Conservation (phyloP, 768 basidiomycete species). For the Suillus brevipes region DNA sequence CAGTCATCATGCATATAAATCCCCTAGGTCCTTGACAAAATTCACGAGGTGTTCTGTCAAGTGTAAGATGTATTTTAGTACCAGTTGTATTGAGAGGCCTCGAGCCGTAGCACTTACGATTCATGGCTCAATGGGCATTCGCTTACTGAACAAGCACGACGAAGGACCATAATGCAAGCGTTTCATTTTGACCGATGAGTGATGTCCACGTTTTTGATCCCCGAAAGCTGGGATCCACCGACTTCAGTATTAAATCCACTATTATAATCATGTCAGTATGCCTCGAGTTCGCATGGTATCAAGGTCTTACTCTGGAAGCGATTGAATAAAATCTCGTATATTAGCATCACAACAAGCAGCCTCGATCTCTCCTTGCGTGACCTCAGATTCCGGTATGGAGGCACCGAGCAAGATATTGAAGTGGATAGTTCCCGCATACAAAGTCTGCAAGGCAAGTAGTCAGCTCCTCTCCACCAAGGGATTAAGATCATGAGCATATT, state of each 20-base stretch:
- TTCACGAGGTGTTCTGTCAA: too few species aligned
- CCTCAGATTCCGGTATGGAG: slow-evolving; percentile 68
- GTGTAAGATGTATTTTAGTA: too few species aligned
- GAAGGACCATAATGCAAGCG: slow-evolving; percentile 55
- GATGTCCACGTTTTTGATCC: too few species aligned
- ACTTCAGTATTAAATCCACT: too few species aligned
- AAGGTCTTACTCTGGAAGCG: slow-evolving; percentile 68
- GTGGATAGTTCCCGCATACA: slow-evolving; percentile 83
- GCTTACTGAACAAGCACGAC: slow-evolving; percentile 50
- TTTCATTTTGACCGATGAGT: slow-evolving; percentile 43
- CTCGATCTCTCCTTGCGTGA: slow-evolving; percentile 87
- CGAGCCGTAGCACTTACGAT: too few species aligned
- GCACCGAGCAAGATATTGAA: slow-evolving; percentile 92
- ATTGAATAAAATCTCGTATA: slow-evolving; percentile 85
- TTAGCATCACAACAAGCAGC: slow-evolving; percentile 85
- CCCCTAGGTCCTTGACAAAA: too few species aligned
- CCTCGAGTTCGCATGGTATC: background rate
- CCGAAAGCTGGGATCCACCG: too few species aligned
- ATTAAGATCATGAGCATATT: too few species aligned
- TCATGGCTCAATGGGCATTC: background rate
- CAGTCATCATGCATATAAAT: too few species aligned
- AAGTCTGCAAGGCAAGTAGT: too few species aligned
- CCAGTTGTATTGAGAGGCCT: too few species aligned
- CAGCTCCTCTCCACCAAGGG: slow-evolving; percentile 5
- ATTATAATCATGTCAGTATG: slow-evolving; percentile 14